These are phyloP conservation scores for Botrytis squamosa DNA, from an alignment of 2,329 filamentous ascomycete species.

Conservation along the genomic window DNA sequence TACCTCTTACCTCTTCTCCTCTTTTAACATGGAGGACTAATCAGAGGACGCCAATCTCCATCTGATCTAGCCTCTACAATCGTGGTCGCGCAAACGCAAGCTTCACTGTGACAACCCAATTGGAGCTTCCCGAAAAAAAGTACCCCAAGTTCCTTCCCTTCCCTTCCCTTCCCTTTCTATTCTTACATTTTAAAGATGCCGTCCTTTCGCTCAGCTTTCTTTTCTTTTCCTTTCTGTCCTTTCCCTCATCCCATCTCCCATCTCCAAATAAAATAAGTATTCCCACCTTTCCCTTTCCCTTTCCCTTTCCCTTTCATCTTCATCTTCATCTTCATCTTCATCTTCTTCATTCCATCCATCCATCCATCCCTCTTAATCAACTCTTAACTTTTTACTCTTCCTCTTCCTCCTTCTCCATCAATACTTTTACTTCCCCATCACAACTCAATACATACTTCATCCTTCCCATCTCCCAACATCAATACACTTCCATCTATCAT, in stretches of 20 bases:
- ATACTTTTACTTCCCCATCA: conserved; percentile 1
- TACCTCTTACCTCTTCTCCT: background rate
- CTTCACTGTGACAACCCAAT: conserved; percentile 22
- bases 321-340: background rate
- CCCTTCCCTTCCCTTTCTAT: conserved; percentile 7
- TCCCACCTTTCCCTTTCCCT: conserved; percentile 18
- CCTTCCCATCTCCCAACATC: conserved; percentile 2
- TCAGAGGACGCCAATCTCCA: background rate
- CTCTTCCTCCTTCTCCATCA: conserved; percentile 13
- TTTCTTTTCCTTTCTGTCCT: conserved; percentile 20
- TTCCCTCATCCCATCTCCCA: background rate
- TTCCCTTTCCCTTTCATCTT: conserved; percentile 12
- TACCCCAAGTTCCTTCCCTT: conserved; percentile 22
- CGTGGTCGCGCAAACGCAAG: conserved; percentile 17
- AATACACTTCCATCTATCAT: conserved; percentile 9
- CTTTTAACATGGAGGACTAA: background rate
- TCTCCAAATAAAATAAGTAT: conserved; percentile 27
- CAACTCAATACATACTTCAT: background rate
- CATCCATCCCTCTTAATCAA: background rate
- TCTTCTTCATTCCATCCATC: background rate
- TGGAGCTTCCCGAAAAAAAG: conserved; percentile 25
- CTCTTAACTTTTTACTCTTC: conserved; percentile 17
- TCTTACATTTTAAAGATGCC: conserved; percentile 1
- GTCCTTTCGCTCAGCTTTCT: conserved; percentile 19
- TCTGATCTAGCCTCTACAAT: conserved; percentile 14